Evolutionary conservation across 768 basidiomycete species (phyloP).

Genomic region (Boletales sp.): DNA sequence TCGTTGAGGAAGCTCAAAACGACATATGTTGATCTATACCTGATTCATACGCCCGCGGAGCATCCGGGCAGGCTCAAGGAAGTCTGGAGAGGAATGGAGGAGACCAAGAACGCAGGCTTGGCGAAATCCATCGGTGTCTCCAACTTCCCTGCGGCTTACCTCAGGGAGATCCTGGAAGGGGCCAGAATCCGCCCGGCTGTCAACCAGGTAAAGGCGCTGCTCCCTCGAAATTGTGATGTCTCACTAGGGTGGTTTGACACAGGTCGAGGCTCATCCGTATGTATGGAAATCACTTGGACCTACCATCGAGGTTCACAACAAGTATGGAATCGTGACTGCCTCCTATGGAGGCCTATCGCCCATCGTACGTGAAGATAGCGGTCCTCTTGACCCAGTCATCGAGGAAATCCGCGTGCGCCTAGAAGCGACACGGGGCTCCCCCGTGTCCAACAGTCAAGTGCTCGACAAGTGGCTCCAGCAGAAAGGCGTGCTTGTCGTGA

Average conservation of each 20-base stretch:
- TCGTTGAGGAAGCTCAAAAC: constrained; percentile 54
- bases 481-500: constrained; percentile 29
- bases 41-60: constrained; percentile 49
- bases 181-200: constrained; percentile 47
- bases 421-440: constrained; percentile 19
- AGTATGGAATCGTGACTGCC: constrained; percentile 36
- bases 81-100: constrained; percentile 62
- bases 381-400: constrained; percentile 39
- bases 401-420: constrained; percentile 30
- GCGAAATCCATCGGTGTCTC: constrained; percentile 49
- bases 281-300: constrained; percentile 40
- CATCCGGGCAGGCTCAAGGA: constrained; percentile 44
- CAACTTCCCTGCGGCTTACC: constrained; percentile 45
- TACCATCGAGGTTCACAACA: constrained; percentile 31
- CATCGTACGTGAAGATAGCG: constrained; percentile 32
- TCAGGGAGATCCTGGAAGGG: constrained; percentile 41
- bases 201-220: constrained; percentile 42
- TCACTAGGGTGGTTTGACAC: not conserved
- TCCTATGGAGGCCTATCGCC: constrained; percentile 42
- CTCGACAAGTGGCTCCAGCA: constrained; percentile 29
- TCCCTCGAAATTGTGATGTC: not conserved
- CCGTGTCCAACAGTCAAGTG: constrained; percentile 29
- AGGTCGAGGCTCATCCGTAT: constrained; percentile 57
- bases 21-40: constrained; percentile 58
- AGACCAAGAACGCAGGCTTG: constrained; percentile 41